Percentiles rank a stretch among this genome's conserved stretches.
Evolutionary conservation across 108 stramenopile species (phyloP).

Genomic region (Skeletonema menzelii): DNA sequence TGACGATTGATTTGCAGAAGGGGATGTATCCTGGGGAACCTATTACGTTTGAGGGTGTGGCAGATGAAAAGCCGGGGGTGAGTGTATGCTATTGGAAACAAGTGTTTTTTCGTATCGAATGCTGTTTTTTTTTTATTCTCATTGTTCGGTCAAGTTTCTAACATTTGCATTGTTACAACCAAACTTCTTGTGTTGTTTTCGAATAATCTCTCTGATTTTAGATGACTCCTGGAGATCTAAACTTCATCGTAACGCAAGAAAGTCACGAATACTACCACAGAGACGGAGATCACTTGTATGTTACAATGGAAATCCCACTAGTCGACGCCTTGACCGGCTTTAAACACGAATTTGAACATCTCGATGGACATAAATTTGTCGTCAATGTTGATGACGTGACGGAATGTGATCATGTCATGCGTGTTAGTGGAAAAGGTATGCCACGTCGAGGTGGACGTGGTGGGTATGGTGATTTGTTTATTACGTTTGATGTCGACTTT

Average conservation of each 20-base stretch:
- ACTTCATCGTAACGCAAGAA: constrained; percentile 69
- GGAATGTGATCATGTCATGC: constrained; percentile 84
- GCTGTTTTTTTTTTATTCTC: background rate
- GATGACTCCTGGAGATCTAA: constrained; percentile 80
- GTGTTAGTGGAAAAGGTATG: constrained; percentile 90
- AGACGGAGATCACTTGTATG: constrained; percentile 87
- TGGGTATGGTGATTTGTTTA: constrained; percentile 79
- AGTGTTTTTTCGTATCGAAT: background rate
- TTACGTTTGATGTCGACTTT: constrained; percentile 93
- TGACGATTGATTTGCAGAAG: constrained; percentile 88
- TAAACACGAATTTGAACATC: constrained; percentile 66
- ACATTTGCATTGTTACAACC: background rate
- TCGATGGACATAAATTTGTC: constrained; percentile 77
- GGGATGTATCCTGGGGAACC: constrained; percentile 84
- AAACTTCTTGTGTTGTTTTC: too few relatives aligned
- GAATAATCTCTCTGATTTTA: background rate
- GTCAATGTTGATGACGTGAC: constrained; percentile 72
- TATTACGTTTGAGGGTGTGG: constrained; percentile 88
- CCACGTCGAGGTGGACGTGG: constrained; percentile 83
- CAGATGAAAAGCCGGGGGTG: constrained; percentile 86
- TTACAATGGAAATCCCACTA: constrained; percentile 84
- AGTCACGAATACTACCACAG: constrained; percentile 62
- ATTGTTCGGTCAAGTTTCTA: background rate
- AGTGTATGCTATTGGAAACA: too few relatives aligned
- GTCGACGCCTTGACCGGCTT: constrained; percentile 92